These are phyloP conservation scores for Adansonia gregorii DNA, from an alignment of 441 rosid genomes.

Conservation along the genomic window DNA sequence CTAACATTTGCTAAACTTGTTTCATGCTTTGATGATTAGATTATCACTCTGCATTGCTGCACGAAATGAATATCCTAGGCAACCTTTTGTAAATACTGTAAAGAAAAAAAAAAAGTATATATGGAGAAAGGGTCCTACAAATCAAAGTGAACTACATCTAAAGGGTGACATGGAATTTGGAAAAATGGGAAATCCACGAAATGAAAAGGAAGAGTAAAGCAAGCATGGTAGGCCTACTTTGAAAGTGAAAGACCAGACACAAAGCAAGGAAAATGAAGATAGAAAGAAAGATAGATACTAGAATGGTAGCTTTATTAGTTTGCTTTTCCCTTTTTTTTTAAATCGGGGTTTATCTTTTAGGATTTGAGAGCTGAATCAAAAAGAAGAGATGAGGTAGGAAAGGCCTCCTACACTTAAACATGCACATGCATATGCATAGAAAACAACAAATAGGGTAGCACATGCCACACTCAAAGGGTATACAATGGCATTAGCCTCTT, in stretches of 20 bases:
- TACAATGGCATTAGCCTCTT: no score
- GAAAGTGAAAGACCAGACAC: constrained; percentile 46
- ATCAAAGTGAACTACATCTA: constrained; percentile 47
- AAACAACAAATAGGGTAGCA: constrained; percentile 41
- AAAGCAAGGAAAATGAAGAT: constrained; percentile 55
- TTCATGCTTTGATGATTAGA: constrained; percentile 43
- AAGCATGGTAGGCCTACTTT: constrained; percentile 15
- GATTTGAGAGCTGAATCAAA: constrained; percentile 34
- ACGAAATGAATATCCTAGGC: constrained; percentile 44
- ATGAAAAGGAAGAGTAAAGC: constrained; percentile 34
- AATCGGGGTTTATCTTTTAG: constrained; percentile 37
- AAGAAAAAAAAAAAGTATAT: background rate
- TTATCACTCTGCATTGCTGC: constrained; percentile 39
- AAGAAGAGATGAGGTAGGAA: constrained; percentile 36
- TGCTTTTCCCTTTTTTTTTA: constrained; percentile 29
- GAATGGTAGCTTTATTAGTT: constrained; percentile 47
- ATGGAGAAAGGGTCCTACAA: constrained; percentile 33
- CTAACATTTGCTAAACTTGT: constrained; percentile 23
- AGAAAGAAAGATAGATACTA: constrained; percentile 25
- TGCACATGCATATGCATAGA: constrained; percentile 16
- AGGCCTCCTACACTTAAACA: constrained; percentile 16
- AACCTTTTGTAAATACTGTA: constrained; percentile 37
- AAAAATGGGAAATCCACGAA: constrained; percentile 34
- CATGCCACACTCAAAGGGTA: constrained; percentile 39
- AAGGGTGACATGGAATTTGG: constrained; percentile 40